Evolutionary conservation across 768 basidiomycete genomes (phyloP).

Genomic region (Serendipita sp.): DNA sequence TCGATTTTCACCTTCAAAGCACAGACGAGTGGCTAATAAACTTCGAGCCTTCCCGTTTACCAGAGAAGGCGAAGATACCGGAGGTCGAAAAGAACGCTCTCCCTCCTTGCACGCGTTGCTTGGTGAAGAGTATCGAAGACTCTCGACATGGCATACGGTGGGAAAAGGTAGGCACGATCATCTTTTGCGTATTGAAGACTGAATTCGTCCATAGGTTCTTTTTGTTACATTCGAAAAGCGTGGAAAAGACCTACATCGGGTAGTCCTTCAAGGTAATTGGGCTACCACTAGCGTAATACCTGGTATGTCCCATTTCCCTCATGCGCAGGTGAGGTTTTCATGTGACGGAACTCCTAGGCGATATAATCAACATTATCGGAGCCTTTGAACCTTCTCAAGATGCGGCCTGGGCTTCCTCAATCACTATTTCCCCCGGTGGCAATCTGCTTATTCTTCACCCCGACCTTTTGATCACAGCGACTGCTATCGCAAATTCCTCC

Average conservation of each 20-base stretch:
- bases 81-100: slow-evolving; percentile 17
- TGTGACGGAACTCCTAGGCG: slow-evolving; percentile 31
- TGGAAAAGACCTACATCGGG: slow-evolving; percentile 24
- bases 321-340: background rate
- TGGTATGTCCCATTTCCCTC: slow-evolving; percentile 26
- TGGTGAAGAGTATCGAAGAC: slow-evolving; percentile 30
- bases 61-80: background rate
- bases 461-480: slow-evolving; percentile 81
- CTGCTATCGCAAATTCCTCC: slow-evolving; percentile 66
- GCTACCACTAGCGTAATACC: slow-evolving; percentile 38
- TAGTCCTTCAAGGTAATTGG: slow-evolving; percentile 71
- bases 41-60: background rate
- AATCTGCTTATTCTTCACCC: slow-evolving; percentile 80
- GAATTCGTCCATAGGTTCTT: slow-evolving; percentile 27
- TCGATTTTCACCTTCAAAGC: too few species aligned
- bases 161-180: slow-evolving; percentile 16
- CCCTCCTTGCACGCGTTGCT: slow-evolving; percentile 35
- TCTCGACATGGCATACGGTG: slow-evolving; percentile 12
- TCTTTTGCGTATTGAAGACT: slow-evolving; percentile 25
- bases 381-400: slow-evolving; percentile 16
- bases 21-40: too few species aligned
- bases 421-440: slow-evolving; percentile 42
- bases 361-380: slow-evolving; percentile 67
- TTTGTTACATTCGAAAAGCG: slow-evolving; percentile 27
- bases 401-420: slow-evolving; percentile 22